Percentiles rank a stretch among this genome's conserved stretches.
These are phyloP conservation scores for Zanthoxylum bungeanum DNA, from an alignment of 345 rosid species.

Conservation along the genomic window DNA sequence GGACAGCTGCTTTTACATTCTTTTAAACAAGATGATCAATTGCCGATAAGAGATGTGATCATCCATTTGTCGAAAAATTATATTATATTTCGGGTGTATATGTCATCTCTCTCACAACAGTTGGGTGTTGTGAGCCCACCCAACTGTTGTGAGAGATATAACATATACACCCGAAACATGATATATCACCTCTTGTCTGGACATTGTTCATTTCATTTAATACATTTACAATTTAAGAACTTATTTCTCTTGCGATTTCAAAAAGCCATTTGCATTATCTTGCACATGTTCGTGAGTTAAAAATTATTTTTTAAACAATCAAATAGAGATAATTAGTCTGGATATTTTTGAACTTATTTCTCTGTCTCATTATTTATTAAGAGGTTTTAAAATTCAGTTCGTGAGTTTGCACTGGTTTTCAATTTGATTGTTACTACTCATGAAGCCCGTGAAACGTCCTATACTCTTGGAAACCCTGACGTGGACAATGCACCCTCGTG, in stretches of 20 bases:
- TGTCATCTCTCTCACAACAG: too few species aligned
- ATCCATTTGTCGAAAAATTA: too few species aligned
- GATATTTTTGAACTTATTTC: too few species aligned
- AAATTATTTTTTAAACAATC: too few species aligned
- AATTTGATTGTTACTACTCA: conserved; percentile 15
- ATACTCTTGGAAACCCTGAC: conserved; percentile 14
- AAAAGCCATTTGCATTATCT: background rate
- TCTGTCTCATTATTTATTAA: background rate
- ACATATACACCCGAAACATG: too few species aligned
- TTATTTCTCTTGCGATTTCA: background rate
- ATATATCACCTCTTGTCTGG: too few species aligned
- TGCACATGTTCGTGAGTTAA: too few species aligned
- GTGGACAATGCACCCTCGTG: conserved; percentile 16
- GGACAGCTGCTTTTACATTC: background rate
- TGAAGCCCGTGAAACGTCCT: conserved; percentile 20
- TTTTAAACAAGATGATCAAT: background rate
- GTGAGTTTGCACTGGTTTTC: background rate
- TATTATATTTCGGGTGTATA: too few species aligned
- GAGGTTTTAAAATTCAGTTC: background rate
- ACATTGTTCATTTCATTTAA: background rate
- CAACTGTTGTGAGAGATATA: too few species aligned
- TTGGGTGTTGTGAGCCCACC: too few species aligned
- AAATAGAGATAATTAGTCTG: background rate
- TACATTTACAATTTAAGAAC: background rate
- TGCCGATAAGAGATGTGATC: background rate